Conservation (phyloP, 129 eudicot genomes). For the Pulicaria dysenterica region DNA sequence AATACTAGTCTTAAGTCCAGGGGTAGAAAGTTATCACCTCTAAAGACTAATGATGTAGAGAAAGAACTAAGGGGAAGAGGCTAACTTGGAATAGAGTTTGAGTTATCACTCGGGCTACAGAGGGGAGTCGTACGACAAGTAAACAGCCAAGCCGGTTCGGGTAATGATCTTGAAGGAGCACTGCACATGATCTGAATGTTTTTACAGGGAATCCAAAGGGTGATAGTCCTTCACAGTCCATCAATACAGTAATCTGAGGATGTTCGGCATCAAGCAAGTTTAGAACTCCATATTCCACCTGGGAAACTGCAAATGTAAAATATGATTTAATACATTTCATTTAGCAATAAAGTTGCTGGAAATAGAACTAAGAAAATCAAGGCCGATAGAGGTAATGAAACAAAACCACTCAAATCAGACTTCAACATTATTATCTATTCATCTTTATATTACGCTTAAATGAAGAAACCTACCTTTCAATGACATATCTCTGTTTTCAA, state of each 20-base stretch:
- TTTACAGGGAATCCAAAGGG: slow-evolving; percentile 76
- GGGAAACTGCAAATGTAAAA: slow-evolving; percentile 54
- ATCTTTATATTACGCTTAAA: too few relatives aligned
- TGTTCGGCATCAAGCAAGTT: slow-evolving; percentile 51
- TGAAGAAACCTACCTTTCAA: too few relatives aligned
- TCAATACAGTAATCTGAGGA: slow-evolving; percentile 68
- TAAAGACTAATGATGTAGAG: neutral
- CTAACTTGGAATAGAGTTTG: slow-evolving; percentile 73
- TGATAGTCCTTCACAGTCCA: slow-evolving; percentile 75
- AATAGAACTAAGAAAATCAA: neutral
- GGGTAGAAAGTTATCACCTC: too few relatives aligned
- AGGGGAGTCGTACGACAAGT: slow-evolving; percentile 60
- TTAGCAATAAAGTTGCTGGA: neutral
- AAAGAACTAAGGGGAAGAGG: neutral
- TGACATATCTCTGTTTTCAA: too few relatives aligned
- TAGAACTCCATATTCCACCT: slow-evolving; percentile 70
- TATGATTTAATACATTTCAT: neutral
- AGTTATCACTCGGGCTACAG: slow-evolving; percentile 56
- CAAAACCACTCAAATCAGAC: neutral
- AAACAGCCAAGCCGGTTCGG: slow-evolving; percentile 76
- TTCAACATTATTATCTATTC: too few relatives aligned
- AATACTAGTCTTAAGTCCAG: too few relatives aligned
- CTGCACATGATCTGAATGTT: slow-evolving; percentile 64
- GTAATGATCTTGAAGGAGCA: slow-evolving; percentile 81
- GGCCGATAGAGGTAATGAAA: neutral